These are phyloP conservation scores for Verticillium dahliae DNA, from an alignment of 2,329 filamentous ascomycete genomes.

Conservation along the genomic window DNA sequence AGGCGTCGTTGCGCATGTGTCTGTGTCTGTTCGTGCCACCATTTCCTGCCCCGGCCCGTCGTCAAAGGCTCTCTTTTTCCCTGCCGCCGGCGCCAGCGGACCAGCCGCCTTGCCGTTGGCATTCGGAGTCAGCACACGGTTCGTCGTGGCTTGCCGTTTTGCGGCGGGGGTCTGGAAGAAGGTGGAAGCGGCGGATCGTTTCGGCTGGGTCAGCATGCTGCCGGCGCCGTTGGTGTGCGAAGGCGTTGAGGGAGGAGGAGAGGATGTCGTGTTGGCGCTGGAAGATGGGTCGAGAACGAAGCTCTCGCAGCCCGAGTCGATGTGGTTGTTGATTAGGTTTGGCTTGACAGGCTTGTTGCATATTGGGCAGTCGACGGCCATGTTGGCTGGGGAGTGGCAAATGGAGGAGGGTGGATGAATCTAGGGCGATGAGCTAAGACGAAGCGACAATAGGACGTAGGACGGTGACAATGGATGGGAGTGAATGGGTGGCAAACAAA, in stretches of 20 bases:
- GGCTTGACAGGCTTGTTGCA: slow-evolving; percentile 69
- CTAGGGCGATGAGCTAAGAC: background rate
- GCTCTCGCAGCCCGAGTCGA: slow-evolving; percentile 74
- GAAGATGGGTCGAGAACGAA: slow-evolving; percentile 51
- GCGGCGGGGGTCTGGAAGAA: slow-evolving; percentile 58
- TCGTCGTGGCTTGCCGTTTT: slow-evolving; percentile 40
- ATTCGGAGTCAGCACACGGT: slow-evolving; percentile 2
- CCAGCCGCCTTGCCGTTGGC: slow-evolving; percentile 2
- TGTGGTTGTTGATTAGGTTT: slow-evolving; percentile 77
- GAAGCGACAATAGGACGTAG: background rate
- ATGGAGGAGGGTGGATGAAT: background rate
- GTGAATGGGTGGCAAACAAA: background rate
- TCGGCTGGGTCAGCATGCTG: slow-evolving; percentile 34
- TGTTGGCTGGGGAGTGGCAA: background rate
- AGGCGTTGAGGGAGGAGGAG: slow-evolving; percentile 22
- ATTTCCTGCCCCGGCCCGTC: background rate
- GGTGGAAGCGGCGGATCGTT: slow-evolving; percentile 42
- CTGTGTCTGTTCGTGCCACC: slow-evolving; percentile 6
- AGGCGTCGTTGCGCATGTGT: slow-evolving; percentile 8
- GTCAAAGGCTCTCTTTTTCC: background rate
- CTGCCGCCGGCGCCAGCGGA: background rate
- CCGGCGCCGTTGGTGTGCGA: slow-evolving; percentile 21
- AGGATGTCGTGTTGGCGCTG: slow-evolving; percentile 12
- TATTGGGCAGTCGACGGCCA: slow-evolving; percentile 68
- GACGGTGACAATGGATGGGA: background rate